Conservation (phyloP, 2,329 filamentous ascomycete genomes). For the Alternaria consortialis region DNA sequence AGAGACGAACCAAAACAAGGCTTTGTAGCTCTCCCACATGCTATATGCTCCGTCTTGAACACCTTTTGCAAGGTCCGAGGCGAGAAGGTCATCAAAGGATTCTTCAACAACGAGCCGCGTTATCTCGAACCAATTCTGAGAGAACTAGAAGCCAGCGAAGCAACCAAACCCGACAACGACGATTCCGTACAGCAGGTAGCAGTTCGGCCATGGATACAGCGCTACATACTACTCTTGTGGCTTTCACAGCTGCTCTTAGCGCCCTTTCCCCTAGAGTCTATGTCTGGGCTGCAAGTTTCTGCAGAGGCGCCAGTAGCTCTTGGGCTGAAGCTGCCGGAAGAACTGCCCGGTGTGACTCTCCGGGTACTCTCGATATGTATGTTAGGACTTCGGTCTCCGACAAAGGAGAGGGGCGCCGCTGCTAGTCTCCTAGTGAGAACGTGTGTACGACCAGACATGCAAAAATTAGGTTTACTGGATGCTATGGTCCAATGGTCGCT, state of each 20-base stretch:
- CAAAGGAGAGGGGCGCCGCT: constrained; percentile 91
- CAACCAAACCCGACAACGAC: constrained; percentile 20
- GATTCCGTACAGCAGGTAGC: constrained; percentile 27
- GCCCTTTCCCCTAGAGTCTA: constrained; percentile 88
- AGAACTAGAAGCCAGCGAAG: constrained; percentile 71
- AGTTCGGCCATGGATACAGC: constrained; percentile 75
- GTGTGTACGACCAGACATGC: constrained; percentile 88
- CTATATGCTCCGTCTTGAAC: constrained; percentile 83
- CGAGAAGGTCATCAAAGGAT: constrained; percentile 89
- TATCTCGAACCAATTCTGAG: constrained; percentile 82
- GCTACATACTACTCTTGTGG: constrained; percentile 89
- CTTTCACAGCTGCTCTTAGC: constrained; percentile 66
- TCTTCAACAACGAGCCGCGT: constrained; percentile 88
- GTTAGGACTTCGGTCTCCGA: constrained; percentile 75
- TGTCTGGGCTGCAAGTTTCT: constrained; percentile 66
- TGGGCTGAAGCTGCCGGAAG: constrained; percentile 64
- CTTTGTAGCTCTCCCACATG: constrained; percentile 53
- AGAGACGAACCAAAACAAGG: constrained; percentile 30
- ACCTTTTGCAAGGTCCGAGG: constrained; percentile 94
- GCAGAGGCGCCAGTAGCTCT: constrained; percentile 38
- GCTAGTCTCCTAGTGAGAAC: constrained; percentile 81
- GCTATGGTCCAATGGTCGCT: constrained; percentile 77
- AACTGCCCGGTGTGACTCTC: constrained; percentile 74
- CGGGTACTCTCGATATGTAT: constrained; percentile 76
- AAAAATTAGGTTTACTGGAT: constrained; percentile 73